phyloP scores from a whole-genome alignment of 441 rosid genomes.

The Biscutella auriculata region DNA sequence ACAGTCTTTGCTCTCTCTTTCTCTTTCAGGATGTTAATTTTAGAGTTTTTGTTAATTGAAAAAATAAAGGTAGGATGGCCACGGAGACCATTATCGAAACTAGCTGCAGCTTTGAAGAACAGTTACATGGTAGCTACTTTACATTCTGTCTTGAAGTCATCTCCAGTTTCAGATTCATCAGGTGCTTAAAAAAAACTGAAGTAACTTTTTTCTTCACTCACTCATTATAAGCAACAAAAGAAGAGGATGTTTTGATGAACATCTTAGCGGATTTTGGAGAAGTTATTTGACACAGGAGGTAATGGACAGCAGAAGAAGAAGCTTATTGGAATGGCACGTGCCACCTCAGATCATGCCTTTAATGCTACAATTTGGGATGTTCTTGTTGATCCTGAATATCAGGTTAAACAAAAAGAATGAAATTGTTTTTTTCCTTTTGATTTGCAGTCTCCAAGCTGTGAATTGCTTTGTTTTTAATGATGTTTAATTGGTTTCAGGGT shows the following conservation, averaged over 20 bases:
- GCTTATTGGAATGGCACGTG: conserved; percentile 96
- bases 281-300: conserved; percentile 90
- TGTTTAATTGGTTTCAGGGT: conserved; percentile 38
- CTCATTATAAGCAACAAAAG: background rate
- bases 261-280: conserved; percentile 87
- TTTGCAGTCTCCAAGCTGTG: background rate
- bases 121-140: conserved; percentile 91
- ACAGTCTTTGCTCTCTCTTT: background rate
- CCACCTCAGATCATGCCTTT: conserved; percentile 94
- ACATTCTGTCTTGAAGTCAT: conserved; percentile 53
- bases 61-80: conserved; percentile 98
- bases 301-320: conserved; percentile 27
- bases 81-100: conserved; percentile 69
- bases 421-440: background rate
- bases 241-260: conserved; percentile 48
- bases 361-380: conserved; percentile 99
- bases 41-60: too few relatives aligned
- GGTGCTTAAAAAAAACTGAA: conserved; percentile 41
- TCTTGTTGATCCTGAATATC: conserved; percentile 89
- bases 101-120: conserved; percentile 81
- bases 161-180: conserved; percentile 24
- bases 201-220: background rate
- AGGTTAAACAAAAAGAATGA: conserved; percentile 33
- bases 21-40: background rate
- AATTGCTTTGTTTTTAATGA: background rate